These are phyloP conservation scores for Mortierella polycephala DNA, from an alignment of 371 early-diverging fungal species.

Conservation along the genomic window DNA sequence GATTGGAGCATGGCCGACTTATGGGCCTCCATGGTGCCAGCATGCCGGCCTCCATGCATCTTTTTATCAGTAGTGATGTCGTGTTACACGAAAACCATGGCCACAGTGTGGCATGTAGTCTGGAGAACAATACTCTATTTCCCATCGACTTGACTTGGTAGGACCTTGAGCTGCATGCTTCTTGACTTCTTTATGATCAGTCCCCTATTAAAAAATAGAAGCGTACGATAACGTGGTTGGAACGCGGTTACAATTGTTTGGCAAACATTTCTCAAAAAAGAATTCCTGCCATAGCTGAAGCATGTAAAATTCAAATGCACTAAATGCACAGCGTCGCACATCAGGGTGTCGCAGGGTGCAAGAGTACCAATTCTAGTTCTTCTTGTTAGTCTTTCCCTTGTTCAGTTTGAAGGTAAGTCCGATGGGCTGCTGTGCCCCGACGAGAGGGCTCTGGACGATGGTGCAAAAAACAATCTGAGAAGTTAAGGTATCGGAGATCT, in stretches of 20 bases:
- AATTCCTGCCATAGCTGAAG: slow-evolving; percentile 24
- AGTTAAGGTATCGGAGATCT: too few relatives aligned
- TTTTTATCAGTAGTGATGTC: neutral
- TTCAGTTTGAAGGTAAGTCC: too few relatives aligned
- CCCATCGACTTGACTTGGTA: too few relatives aligned
- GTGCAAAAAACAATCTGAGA: too few relatives aligned
- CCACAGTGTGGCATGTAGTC: neutral
- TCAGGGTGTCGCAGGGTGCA: slow-evolving; percentile 19
- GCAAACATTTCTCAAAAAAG: slow-evolving; percentile 1
- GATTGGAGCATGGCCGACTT: neutral
- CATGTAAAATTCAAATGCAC: slow-evolving; percentile 26
- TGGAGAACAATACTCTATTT: neutral
- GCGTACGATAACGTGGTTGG: too few relatives aligned
- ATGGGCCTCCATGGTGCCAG: slow-evolving; percentile 16
- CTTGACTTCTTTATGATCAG: too few relatives aligned
- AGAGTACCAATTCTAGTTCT: slow-evolving; percentile 7
- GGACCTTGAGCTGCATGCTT: too few relatives aligned
- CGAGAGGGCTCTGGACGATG: too few relatives aligned
- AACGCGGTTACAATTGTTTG: too few relatives aligned
- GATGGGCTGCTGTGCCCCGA: too few relatives aligned
- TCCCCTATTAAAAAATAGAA: too few relatives aligned
- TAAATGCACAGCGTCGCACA: slow-evolving; percentile 16
- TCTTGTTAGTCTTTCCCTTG: slow-evolving; percentile 14
- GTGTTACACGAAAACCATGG: neutral
- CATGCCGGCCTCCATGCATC: slow-evolving; percentile 18